Conservation (phyloP, 2,329 filamentous ascomycete genomes). For the Calonectria leucothoes region DNA sequence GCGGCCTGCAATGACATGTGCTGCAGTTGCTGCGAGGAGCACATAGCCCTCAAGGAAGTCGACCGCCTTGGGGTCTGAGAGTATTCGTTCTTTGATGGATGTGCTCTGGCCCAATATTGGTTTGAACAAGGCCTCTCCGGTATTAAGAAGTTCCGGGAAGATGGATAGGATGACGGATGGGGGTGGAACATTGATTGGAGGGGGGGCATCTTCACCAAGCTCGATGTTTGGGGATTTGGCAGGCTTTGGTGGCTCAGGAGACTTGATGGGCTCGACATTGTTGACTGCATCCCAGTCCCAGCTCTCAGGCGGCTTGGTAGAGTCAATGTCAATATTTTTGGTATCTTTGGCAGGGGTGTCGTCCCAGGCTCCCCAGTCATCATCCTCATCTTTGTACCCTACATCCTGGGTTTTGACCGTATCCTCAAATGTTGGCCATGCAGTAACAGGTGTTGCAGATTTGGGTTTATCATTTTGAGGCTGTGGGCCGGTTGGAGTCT, state of each 20-base stretch:
- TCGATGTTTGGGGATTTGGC: not conserved
- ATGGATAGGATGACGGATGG: constrained; percentile 84
- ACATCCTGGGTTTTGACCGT: constrained; percentile 19
- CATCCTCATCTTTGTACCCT: constrained; percentile 45
- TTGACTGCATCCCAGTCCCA: constrained; percentile 66
- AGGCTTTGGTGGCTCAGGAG: constrained; percentile 20
- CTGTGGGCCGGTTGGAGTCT: constrained; percentile 52
- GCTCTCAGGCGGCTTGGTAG: constrained; percentile 39
- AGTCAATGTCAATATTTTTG: constrained; percentile 26
- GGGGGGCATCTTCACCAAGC: constrained; percentile 53
- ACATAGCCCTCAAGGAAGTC: constrained; percentile 75
- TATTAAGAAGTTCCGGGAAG: constrained; percentile 77
- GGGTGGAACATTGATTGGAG: constrained; percentile 89
- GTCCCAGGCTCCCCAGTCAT: constrained; percentile 66
- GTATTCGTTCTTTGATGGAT: constrained; percentile 70
- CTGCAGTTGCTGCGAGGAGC: constrained; percentile 73
- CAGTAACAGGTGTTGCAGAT: constrained; percentile 55
- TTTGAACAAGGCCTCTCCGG: constrained; percentile 75
- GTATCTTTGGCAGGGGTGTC: constrained; percentile 48
- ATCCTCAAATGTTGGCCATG: constrained; percentile 56
- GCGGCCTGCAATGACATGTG: constrained; percentile 85
- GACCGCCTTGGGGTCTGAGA: constrained; percentile 71
- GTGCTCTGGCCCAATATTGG: constrained; percentile 69
- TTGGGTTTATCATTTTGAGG: constrained; percentile 49
- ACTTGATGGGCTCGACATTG: constrained; percentile 38